Conservation (phyloP, 306 rosid genomes). For the Nissolia schottii region DNA sequence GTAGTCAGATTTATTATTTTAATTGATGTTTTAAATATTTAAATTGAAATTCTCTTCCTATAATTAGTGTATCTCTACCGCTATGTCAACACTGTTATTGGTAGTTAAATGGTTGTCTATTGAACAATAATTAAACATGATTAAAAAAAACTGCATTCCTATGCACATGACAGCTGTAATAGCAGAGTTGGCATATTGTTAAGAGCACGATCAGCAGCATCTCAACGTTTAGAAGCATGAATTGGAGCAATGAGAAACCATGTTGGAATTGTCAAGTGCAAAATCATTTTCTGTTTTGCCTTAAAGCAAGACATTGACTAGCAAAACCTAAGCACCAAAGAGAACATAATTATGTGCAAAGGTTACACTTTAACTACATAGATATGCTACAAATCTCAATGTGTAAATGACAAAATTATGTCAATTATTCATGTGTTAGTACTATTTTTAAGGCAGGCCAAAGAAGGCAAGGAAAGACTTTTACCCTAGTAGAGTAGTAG, state of each 20-base stretch:
- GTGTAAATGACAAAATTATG: not conserved
- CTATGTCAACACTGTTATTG: no score
- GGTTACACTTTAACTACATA: not conserved
- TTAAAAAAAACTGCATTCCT: not conserved
- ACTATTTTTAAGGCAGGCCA: not conserved
- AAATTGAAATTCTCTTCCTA: no score
- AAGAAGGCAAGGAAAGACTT: not conserved
- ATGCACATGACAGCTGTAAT: slow-evolving; percentile 5
- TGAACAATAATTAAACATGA: no score
- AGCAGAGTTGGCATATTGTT: not conserved
- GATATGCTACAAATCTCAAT: not conserved
- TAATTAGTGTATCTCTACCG: no score
- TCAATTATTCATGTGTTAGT: not conserved
- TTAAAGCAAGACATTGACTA: slow-evolving; percentile 17
- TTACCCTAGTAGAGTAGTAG: not conserved
- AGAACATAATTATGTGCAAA: slow-evolving; percentile 26
- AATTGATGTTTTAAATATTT: no score
- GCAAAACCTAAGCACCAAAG: not conserved
- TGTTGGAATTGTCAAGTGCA: slow-evolving; percentile 22
- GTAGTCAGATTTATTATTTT: no score
- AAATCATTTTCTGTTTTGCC: slow-evolving; percentile 21
- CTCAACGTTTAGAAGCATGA: not conserved
- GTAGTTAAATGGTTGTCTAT: no score
- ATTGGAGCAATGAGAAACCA: not conserved
- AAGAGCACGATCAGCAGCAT: not conserved